phyloP scores from a whole-genome alignment of 148 eudicot species.

The Vaccinium myrtillus region DNA sequence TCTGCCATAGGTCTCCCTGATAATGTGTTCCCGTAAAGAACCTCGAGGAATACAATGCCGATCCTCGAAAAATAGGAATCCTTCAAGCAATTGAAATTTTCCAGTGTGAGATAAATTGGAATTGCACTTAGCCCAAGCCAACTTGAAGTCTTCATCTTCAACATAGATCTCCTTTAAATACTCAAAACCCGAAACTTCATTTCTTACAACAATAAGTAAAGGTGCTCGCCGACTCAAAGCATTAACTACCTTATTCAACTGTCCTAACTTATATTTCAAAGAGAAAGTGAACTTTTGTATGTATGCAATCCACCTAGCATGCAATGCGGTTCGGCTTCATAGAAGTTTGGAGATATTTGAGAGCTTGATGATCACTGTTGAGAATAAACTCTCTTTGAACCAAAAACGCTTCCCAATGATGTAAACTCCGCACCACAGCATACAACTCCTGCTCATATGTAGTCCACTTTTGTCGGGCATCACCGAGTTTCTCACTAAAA shows the following conservation, averaged over 20 bases:
- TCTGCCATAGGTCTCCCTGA: not conserved
- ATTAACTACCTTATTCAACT: not conserved
- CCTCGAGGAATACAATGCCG: not conserved
- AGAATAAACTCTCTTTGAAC: constrained; percentile 2
- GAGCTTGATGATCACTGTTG: not conserved
- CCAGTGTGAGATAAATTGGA: not conserved
- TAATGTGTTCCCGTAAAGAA: not conserved
- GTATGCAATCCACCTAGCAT: constrained; percentile 11
- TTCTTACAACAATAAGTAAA: not conserved
- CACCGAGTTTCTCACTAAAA: not conserved
- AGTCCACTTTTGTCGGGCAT: not conserved
- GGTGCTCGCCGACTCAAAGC: not conserved
- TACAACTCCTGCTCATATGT: not conserved
- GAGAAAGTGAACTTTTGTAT: constrained; percentile 6
- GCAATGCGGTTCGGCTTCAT: not conserved
- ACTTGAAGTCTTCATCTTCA: not conserved
- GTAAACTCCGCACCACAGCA: too few species aligned
- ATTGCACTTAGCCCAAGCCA: not conserved
- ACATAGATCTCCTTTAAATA: not conserved
- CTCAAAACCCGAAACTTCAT: not conserved
- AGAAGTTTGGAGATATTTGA: not conserved
- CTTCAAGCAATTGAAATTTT: not conserved
- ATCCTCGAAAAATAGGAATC: not conserved
- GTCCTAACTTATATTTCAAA: not conserved
- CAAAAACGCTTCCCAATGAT: too few species aligned